phyloP scores from a whole-genome alignment of 1,284 basidiomycete species.

The Melampsora americana region DNA sequence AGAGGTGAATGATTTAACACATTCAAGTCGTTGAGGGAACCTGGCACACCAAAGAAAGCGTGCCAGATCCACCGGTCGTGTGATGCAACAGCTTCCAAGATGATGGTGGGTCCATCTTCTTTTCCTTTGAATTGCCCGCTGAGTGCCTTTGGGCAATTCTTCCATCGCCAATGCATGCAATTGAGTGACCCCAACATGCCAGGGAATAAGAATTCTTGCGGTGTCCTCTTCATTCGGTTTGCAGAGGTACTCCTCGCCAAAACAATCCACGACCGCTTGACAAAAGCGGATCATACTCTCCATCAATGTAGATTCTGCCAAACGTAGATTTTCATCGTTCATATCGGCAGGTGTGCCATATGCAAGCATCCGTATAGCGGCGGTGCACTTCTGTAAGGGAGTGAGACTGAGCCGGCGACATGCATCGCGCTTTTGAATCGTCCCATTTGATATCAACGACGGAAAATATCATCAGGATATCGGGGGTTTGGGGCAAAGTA shows the following conservation, averaged over 20 bases:
- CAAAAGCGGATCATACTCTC: neutral
- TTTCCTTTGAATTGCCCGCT: too few relatives aligned
- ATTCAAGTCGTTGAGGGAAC: too few relatives aligned
- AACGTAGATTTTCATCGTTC: too few relatives aligned
- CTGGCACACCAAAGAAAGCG: too few relatives aligned
- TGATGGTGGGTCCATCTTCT: too few relatives aligned
- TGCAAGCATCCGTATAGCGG: neutral
- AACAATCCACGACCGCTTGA: neutral
- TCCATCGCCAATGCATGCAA: too few relatives aligned
- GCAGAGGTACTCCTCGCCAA: neutral
- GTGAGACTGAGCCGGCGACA: neutral
- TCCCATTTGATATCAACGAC: neutral
- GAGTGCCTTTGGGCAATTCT: conserved; percentile 11
- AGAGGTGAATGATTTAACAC: conserved; percentile 5
- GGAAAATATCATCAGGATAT: neutral
- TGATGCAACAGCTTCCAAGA: too few relatives aligned
- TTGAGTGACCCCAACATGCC: neutral
- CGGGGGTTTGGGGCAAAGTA: too few relatives aligned
- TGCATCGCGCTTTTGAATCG: neutral
- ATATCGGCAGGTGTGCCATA: too few relatives aligned
- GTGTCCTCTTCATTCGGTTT: neutral
- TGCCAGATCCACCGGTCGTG: too few relatives aligned
- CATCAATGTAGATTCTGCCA: too few relatives aligned
- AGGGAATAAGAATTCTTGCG: neutral
- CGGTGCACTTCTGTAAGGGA: neutral